Evolutionary conservation across 139 green algal species (phyloP).

Genomic region (Yamagishiella unicocca): DNA sequence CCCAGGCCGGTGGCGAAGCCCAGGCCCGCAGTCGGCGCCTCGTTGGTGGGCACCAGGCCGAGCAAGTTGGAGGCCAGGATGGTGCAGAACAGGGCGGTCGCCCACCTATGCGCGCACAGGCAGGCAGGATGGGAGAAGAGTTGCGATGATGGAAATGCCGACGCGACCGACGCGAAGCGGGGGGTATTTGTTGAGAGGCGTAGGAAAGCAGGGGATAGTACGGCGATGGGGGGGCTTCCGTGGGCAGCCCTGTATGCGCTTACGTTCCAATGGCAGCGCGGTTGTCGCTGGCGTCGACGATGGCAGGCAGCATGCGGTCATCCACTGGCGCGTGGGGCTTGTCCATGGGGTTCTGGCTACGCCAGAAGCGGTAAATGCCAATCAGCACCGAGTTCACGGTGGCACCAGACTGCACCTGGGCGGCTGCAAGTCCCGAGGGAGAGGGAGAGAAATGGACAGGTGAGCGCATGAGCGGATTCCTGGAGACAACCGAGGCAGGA

Average conservation of each 20-base stretch:
- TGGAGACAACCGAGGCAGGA: too few species aligned
- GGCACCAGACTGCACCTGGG: constrained; percentile 57
- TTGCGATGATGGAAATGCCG: neutral
- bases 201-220: neutral
- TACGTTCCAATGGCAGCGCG: constrained; percentile 54
- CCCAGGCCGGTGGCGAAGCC: constrained; percentile 68
- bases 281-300: constrained; percentile 52
- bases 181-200: neutral
- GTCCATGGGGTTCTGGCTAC: constrained; percentile 61
- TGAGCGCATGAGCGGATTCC: too few species aligned
- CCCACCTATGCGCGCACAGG: constrained; percentile 31
- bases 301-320: constrained; percentile 57
- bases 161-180: too few species aligned
- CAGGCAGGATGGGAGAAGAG: neutral
- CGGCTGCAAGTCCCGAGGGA: constrained; percentile 35
- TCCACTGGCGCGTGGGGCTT: constrained; percentile 59
- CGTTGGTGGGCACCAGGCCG: constrained; percentile 64
- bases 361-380: constrained; percentile 66
- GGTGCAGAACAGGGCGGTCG: constrained; percentile 62
- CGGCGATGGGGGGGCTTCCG: neutral
- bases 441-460: too few species aligned
- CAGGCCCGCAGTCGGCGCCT: constrained; percentile 64
- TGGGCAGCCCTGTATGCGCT: neutral
- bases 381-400: constrained; percentile 56
- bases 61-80: constrained; percentile 68